Percentiles rank a stretch among this genome's conserved stretches.
Evolutionary conservation across 495 filamentous ascomycete genomes (phyloP).

Genomic region (Neurospora terricola): DNA sequence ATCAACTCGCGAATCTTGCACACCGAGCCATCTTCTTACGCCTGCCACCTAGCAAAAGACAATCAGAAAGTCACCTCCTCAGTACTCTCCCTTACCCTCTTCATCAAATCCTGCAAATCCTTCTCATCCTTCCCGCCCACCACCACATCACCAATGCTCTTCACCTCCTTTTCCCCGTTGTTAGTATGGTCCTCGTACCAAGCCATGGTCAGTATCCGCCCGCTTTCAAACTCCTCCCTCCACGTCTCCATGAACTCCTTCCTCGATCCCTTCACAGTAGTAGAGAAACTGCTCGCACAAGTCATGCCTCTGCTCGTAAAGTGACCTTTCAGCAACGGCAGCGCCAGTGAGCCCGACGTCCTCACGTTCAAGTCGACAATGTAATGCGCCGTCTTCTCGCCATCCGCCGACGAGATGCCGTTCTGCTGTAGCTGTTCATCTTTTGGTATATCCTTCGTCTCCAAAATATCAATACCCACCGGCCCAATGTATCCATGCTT

Average conservation of each 20-base stretch:
- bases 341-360: conserved; percentile 19
- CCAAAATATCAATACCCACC: conserved; percentile 23
- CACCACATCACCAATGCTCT: conserved; percentile 19
- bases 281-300: conserved; percentile 18
- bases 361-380: conserved; percentile 28
- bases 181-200: conserved; percentile 20
- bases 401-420: neutral
- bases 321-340: conserved; percentile 18
- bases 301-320: conserved; percentile 11
- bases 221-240: conserved; percentile 10
- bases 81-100: conserved; percentile 8
- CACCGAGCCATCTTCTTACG: neutral
- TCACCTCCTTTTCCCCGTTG: neutral
- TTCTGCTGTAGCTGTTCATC: neutral
- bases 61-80: conserved; percentile 18
- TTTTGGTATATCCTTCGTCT: conserved; percentile 1
- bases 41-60: neutral
- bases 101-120: conserved; percentile 11
- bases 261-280: conserved; percentile 4
- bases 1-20: neutral
- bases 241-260: conserved; percentile 14
- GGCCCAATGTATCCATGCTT: conserved; percentile 22
- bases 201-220: conserved; percentile 16
- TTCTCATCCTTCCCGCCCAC: conserved; percentile 16
- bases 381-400: conserved; percentile 15